A percentile compares a stretch with the other conserved stretches of the same genome.
Conservation (phyloP, 768 basidiomycete species). For the Harrya chromipes region DNA sequence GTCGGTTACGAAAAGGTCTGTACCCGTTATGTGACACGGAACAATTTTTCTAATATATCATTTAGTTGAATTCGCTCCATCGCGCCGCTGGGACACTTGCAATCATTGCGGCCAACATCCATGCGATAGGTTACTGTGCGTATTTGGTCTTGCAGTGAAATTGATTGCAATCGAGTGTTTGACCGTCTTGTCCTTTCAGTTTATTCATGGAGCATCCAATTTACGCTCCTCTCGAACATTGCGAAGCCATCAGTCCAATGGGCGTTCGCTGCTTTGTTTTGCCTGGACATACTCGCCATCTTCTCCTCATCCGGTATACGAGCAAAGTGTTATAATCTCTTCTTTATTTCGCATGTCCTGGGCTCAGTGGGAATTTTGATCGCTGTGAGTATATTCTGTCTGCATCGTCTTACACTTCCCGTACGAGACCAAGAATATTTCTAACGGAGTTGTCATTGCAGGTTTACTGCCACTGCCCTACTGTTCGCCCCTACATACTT, state of each 20-base stretch:
- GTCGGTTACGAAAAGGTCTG: constrained; percentile 65
- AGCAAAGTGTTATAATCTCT: constrained; percentile 59
- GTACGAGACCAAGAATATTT: background rate
- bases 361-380: constrained; percentile 54
- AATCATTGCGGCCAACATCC: constrained; percentile 57
- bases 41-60: background rate
- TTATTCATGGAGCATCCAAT: constrained; percentile 50
- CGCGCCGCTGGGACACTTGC: constrained; percentile 59
- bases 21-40: background rate
- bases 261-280: constrained; percentile 51
- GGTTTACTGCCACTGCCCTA: constrained; percentile 51
- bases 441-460: constrained; percentile 7
- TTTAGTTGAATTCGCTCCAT: constrained; percentile 72
- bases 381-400: constrained; percentile 41
- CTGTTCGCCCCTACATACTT: constrained; percentile 53
- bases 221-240: constrained; percentile 34
- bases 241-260: constrained; percentile 36
- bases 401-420: background rate
- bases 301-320: constrained; percentile 60
- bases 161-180: background rate
- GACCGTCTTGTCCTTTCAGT: constrained; percentile 36
- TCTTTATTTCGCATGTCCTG: constrained; percentile 57
- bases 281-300: constrained; percentile 52
- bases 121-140: constrained; percentile 56
- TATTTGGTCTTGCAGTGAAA: constrained; percentile 7